Evolutionary conservation across 805 yeast species (phyloP), one percentile per base, ranked within the genome.

Genomic region (Pichia rugopelliculosa): DNA sequence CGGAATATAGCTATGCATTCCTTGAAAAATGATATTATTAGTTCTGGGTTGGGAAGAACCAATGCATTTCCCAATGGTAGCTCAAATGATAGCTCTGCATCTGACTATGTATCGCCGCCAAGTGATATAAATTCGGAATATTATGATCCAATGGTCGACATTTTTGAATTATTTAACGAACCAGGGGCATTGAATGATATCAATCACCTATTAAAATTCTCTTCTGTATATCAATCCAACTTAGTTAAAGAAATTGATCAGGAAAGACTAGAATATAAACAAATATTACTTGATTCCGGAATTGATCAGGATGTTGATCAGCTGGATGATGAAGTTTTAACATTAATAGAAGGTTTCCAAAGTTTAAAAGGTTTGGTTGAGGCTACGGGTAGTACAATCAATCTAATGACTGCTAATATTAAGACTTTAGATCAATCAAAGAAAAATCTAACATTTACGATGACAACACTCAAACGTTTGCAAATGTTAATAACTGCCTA

Each of bases 401-500:
- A 82, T 12, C 64, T 60, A 3, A 84, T 88, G 77, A 91, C 97
- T 0, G 72, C 77, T 4, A 84, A 82, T 36, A 89, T 93, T 52
- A 84, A 87, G 55, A 68, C 74, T 21, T 71, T 93, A 50, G 98
- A 93, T 64, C 78, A 77, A 44, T 82, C 90, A 33, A 93, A 93
- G 69, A 79, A 78, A 60, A 93, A 93, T 62, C 69, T 93, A 42
- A 90, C 88, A 2, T 72, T 80, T 24, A 79, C 93, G 11, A 87
- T 93, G 86, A 87, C 95, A 1, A 80, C 89, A 34, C 71, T 91
- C 55, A 87, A 91, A 58, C 75, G 96, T 52, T 70, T 93, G 36
- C 95, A 89, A 59, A 90, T 90, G 87, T 71, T 93, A 42, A 74
- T 86, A 7, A 80, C 79, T 20, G 90, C 95, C 3, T 82, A 80